Conservation (phyloP, 208 protist genomes). For the Strigomonas culicis region DNA sequence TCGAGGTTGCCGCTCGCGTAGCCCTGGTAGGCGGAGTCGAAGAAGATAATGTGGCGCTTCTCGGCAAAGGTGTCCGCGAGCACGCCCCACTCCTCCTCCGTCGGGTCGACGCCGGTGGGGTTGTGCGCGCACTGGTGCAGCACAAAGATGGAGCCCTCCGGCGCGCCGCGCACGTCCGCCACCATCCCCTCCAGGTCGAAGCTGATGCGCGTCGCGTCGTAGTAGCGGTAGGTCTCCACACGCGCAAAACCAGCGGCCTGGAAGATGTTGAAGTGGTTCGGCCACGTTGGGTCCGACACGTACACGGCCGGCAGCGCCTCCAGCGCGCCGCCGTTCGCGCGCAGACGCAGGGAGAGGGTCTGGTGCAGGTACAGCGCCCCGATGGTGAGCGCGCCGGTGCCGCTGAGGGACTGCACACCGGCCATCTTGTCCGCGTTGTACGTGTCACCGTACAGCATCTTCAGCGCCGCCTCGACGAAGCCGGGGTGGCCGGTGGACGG, state of each 20-base stretch:
- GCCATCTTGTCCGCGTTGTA: constrained; percentile 53
- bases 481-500: constrained; percentile 89
- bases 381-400: constrained; percentile 84
- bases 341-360: constrained; percentile 29
- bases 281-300: constrained; percentile 86
- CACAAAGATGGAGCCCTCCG: constrained; percentile 91
- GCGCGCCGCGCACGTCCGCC: constrained; percentile 57
- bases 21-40: constrained; percentile 97
- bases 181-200: constrained; percentile 90
- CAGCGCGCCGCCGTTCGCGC: too few species aligned
- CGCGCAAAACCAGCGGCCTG: constrained; percentile 48
- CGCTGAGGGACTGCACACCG: constrained; percentile 82
- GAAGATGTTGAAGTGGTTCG: constrained; percentile 82
- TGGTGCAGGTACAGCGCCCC: constrained; percentile 57
- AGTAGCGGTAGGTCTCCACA: constrained; percentile 79
- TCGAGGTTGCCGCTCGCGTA: constrained; percentile 97
- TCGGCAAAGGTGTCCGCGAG: constrained; percentile 87
- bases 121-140: constrained; percentile 99
- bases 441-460: constrained; percentile 89
- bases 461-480: constrained; percentile 79
- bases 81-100: constrained; percentile 92
- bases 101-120: constrained; percentile 98
- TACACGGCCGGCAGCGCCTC: constrained; percentile 58
- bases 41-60: constrained; percentile 90
- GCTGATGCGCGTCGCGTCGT: constrained; percentile 42